Evolutionary conservation across 331 rosid species (phyloP).

Genomic region (Pyracantha coccinea): DNA sequence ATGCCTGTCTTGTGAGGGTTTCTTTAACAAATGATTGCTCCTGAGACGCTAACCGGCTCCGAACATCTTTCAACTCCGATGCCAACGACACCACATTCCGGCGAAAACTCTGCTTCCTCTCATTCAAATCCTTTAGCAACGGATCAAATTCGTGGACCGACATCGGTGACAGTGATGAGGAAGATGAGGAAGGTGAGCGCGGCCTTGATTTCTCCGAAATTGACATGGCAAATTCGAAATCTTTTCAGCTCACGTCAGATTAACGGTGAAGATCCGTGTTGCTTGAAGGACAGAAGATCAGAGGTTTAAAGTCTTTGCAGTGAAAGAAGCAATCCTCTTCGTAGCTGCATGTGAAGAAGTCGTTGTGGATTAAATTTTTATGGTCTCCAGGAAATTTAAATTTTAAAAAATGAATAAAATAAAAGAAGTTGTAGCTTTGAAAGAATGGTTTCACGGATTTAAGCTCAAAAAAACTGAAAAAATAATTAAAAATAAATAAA

Average conservation of each 20-base stretch:
- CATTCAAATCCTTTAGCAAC: constrained; percentile 68
- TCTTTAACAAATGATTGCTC: constrained; percentile 72
- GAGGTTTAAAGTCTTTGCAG: constrained; percentile 11
- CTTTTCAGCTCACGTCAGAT: background rate
- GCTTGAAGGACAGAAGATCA: constrained; percentile 1
- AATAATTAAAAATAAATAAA: too few species aligned
- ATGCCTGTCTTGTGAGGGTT: constrained; percentile 71
- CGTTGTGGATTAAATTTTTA: constrained; percentile 33
- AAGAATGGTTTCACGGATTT: constrained; percentile 12
- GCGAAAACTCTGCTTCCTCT: constrained; percentile 80
- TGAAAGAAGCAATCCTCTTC: constrained; percentile 30
- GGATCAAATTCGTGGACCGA: constrained; percentile 59
- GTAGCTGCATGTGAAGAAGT: constrained; percentile 39
- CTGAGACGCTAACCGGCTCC: constrained; percentile 67
- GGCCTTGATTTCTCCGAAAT: constrained; percentile 35
- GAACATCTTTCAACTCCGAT: constrained; percentile 76
- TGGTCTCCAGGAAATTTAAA: constrained; percentile 6
- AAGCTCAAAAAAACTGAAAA: background rate
- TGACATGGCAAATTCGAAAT: constrained; percentile 41
- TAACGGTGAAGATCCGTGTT: background rate
- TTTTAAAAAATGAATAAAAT: background rate
- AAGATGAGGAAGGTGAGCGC: constrained; percentile 4
- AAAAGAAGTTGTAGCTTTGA: constrained; percentile 7
- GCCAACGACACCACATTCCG: constrained; percentile 90
- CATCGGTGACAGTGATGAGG: constrained; percentile 17